Percentiles rank a stretch among this genome's conserved stretches.
phyloP scores from a whole-genome alignment of 352 stramenopile genomes.

The Globisporangium canariense region DNA sequence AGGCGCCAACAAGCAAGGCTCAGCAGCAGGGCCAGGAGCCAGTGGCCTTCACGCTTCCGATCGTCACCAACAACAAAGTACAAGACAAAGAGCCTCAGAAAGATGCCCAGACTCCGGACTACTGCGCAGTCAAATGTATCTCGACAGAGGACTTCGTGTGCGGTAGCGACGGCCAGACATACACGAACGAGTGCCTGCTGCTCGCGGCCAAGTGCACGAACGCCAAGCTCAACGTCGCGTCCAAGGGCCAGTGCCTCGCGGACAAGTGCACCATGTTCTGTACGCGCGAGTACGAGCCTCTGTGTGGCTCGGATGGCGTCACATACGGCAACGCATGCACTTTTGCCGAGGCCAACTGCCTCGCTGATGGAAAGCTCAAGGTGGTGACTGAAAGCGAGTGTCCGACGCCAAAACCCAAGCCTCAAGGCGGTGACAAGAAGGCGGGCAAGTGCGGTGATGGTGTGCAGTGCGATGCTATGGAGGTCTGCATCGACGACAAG shows the following conservation, averaged over 20 bases:
- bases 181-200: conserved; percentile 6
- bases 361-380: conserved; percentile 11
- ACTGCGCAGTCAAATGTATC: not conserved
- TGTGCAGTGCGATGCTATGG: not conserved
- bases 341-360: conserved; percentile 24
- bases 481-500: not conserved
- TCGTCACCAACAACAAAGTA: not conserved
- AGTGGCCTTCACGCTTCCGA: not conserved
- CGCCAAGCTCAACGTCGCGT: not conserved
- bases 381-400: conserved; percentile 10
- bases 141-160: not conserved
- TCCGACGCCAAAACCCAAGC: not conserved
- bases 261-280: conserved; percentile 20
- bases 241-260: not conserved
- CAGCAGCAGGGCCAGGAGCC: not conserved
- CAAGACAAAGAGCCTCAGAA: not conserved
- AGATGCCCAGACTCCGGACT: not conserved
- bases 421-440: not conserved
- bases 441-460: not conserved
- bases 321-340: conserved; percentile 28
- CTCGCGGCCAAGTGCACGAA: conserved; percentile 1
- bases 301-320: conserved; percentile 31
- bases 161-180: not conserved
- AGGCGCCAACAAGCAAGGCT: not conserved
- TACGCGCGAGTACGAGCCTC: conserved; percentile 27